A percentile compares a stretch with the other conserved stretches of the same genome.
Evolutionary conservation across 2,329 filamentous ascomycete species (phyloP).

Genomic region (Xylariomycetidae sp.): DNA sequence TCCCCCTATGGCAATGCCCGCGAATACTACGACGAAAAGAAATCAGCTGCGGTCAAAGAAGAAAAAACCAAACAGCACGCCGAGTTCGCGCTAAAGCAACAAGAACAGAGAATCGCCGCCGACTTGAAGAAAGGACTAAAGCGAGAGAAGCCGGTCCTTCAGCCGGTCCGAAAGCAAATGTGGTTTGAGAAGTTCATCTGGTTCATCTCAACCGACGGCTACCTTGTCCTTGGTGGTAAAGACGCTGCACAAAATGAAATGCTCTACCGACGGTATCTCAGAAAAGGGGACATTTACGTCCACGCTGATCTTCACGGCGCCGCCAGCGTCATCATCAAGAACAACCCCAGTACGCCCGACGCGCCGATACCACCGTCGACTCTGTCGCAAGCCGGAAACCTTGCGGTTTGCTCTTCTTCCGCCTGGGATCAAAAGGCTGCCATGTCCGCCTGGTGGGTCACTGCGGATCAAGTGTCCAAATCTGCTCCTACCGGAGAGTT

Average conservation of each 20-base stretch:
- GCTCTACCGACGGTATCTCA: conserved; percentile 79
- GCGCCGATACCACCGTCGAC: conserved; percentile 89
- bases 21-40: conserved; percentile 88
- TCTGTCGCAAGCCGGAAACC: conserved; percentile 78
- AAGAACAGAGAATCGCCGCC: conserved; percentile 79
- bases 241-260: conserved; percentile 88
- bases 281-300: conserved; percentile 85
- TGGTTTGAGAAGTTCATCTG: conserved; percentile 98
- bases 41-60: conserved; percentile 76
- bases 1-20: conserved; percentile 86
- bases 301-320: conserved; percentile 86
- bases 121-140: conserved; percentile 85
- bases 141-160: conserved; percentile 81
- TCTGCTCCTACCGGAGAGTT: conserved; percentile 74
- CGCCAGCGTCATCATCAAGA: conserved; percentile 83
- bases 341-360: conserved; percentile 68
- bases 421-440: conserved; percentile 96
- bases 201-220: conserved; percentile 94
- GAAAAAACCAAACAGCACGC: conserved; percentile 81
- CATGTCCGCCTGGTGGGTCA: conserved; percentile 96
- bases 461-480: conserved; percentile 85
- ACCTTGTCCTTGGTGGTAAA: conserved; percentile 82
- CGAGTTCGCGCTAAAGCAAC: conserved; percentile 75
- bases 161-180: conserved; percentile 73
- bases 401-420: conserved; percentile 77